phyloP scores from a whole-genome alignment of 2,329 filamentous ascomycete species.

The Fusarium bactridioides region DNA sequence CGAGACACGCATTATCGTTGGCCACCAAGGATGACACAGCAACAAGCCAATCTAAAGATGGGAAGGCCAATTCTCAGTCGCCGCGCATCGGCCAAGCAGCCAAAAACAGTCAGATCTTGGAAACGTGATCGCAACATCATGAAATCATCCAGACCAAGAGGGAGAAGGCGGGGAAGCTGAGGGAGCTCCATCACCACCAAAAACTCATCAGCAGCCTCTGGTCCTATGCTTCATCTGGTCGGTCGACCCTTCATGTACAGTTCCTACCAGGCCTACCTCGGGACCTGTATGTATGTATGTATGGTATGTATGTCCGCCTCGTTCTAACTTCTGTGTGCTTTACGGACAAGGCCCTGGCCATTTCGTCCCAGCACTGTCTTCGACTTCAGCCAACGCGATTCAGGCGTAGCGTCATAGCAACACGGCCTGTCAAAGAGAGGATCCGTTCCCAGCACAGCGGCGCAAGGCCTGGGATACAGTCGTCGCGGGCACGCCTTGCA shows the following conservation, averaged over 20 bases:
- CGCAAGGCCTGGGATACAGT: slow-evolving; percentile 31
- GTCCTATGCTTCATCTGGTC: neutral
- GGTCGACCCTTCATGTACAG: neutral
- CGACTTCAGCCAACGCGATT: slow-evolving; percentile 33
- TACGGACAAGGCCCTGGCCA: neutral
- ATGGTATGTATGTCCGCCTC: neutral
- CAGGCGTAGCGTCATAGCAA: slow-evolving; percentile 39
- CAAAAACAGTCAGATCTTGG: slow-evolving; percentile 24
- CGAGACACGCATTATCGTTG: slow-evolving; percentile 17
- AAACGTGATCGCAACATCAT: slow-evolving; percentile 27
- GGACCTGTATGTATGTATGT: neutral
- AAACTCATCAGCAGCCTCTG: slow-evolving; percentile 4
- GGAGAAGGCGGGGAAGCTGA: slow-evolving; percentile 27
- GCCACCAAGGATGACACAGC: slow-evolving; percentile 9
- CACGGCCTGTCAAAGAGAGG: slow-evolving; percentile 41
- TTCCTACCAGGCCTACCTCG: neutral
- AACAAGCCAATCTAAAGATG: slow-evolving; percentile 1
- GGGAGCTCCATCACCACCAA: slow-evolving; percentile 23
- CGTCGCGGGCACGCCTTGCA: slow-evolving; percentile 35
- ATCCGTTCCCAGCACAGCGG: slow-evolving; percentile 45
- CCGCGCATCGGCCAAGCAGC: slow-evolving; percentile 7
- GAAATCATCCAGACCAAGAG: slow-evolving; percentile 23
- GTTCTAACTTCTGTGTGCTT: neutral
- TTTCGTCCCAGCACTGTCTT: slow-evolving; percentile 14
- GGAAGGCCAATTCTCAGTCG: slow-evolving; percentile 1